Evolutionary conservation across 768 basidiomycete genomes (phyloP), one percentile per base, ranked within the genome.

Genomic region (Albatrellus ellisii): DNA sequence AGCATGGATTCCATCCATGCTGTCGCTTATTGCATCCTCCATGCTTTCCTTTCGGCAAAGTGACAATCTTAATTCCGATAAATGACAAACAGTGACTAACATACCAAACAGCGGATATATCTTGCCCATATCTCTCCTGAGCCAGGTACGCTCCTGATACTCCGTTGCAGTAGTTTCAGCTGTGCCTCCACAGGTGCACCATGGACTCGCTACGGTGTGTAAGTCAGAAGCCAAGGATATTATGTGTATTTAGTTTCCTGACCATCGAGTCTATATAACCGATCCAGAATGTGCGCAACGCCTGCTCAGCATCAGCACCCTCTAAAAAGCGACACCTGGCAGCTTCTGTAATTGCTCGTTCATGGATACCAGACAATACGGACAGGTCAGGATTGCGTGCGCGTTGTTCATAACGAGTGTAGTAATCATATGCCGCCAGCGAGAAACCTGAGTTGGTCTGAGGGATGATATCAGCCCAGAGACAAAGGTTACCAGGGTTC

Each of bases 61-160:
- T 14, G 18, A 45, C 17, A 36, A 37, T 27, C 25, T 17, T 9
- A n/a, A 32, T 12, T 12, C 31, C 3, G 2, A 27, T 21, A n/a
- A 33, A 15, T 14, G 8, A 20, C 25, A 29, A 28, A 27, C 10
- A n/a, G 20, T 36, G 14, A 26, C 41, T 21, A 15, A 53, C 70
- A 47, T 42, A 83, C 87, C 59, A 83, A 52, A 48, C 72, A 71
- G 28, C 82, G 75, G 10, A 90, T 75, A 55, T 84, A 85, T 31
- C 76, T 67, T 4, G 83, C 77, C 79, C 82, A 85, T 12, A 86
- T 62, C 52, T 84, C 80, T 15, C 87, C 87, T 26, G 72, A 83
- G 14, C 67, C 71, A 29, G 87, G 85, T 0, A 78, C 75, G 53
- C 86, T 87, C 44, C 82, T 69, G 8, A 73, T 55, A 9, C 84